These are phyloP conservation scores for Tetrapisispora nanseiensis DNA, from an alignment of 805 yeast species.

Conservation along the genomic window DNA sequence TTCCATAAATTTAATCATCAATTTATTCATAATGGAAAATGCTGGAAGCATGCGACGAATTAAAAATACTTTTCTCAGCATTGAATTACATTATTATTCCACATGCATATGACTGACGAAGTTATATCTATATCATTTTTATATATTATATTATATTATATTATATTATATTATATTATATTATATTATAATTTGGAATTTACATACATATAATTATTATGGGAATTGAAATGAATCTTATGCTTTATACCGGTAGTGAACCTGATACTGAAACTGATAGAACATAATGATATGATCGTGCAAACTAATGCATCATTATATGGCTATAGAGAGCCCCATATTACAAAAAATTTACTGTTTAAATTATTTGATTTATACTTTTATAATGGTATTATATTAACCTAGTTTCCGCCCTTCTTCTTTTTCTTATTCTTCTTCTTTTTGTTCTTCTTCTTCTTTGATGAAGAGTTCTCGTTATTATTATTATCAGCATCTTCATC, in stretches of 20 bases:
- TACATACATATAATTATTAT: neutral
- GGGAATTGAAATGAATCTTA: neutral
- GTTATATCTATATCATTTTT: no score
- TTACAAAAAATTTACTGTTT: neutral
- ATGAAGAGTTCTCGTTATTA: neutral
- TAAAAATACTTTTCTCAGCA: no score
- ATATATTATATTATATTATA: no score
- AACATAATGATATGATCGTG: neutral
- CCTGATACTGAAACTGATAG: neutral
- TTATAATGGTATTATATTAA: neutral
- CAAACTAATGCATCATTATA: neutral
- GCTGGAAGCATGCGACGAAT: no score
- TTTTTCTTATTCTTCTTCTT: slow-evolving; percentile 4
- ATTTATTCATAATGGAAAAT: no score
- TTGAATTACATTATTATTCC: no score
- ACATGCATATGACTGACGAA: no score
- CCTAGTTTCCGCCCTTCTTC: slow-evolving; percentile 6
- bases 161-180: no score
- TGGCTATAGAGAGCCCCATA: neutral
- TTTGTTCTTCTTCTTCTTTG: slow-evolving; percentile 2
- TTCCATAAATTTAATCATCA: no score
- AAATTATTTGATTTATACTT: neutral
- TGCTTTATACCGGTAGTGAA: neutral
- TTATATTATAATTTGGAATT: neutral
- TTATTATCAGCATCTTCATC: slow-evolving; percentile 6